Percentiles rank a stretch among this genome's conserved stretches.
phyloP scores from a whole-genome alignment of 345 rosid genomes.

The Murraya paniculata region DNA sequence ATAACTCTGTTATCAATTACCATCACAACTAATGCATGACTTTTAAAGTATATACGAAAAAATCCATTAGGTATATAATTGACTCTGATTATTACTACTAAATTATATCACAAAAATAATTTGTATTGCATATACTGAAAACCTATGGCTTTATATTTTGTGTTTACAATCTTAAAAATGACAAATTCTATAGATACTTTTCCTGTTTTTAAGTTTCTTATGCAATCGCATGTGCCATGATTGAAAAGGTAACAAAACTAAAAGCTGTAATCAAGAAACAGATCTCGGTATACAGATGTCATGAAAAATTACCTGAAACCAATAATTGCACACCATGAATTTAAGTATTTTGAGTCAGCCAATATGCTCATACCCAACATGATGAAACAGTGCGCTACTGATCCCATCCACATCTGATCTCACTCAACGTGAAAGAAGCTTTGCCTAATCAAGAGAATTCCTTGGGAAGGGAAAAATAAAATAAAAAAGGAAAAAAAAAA shows the following conservation, averaged over 20 bases:
- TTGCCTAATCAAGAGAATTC: conserved; percentile 19
- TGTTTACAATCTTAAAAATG: not conserved
- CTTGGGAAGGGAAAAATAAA: conserved; percentile 8
- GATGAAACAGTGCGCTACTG: conserved; percentile 23
- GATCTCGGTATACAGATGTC: conserved; percentile 10
- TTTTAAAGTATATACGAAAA: not conserved
- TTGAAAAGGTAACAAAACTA: not conserved
- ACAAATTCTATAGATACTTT: not conserved
- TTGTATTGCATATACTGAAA: not conserved
- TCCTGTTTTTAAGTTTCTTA: not conserved
- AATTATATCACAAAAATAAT: not conserved
- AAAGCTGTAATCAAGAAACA: conserved; percentile 7
- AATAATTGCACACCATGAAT: conserved; percentile 22
- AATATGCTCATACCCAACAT: conserved; percentile 31
- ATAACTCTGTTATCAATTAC: not conserved
- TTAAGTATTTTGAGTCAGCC: conserved; percentile 27
- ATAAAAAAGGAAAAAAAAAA: not conserved
- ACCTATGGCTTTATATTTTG: not conserved
- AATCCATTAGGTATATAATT: not conserved
- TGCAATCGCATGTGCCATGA: not conserved
- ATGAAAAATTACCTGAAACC: conserved; percentile 40
- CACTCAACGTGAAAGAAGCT: conserved; percentile 28
- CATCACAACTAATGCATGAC: not conserved
- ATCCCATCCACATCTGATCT: conserved; percentile 38
- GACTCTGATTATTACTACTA: not conserved